Base-by-base conservation (phyloP, 176 grass and related monocot genomes). In the Cenchrus purpureus region DNA sequence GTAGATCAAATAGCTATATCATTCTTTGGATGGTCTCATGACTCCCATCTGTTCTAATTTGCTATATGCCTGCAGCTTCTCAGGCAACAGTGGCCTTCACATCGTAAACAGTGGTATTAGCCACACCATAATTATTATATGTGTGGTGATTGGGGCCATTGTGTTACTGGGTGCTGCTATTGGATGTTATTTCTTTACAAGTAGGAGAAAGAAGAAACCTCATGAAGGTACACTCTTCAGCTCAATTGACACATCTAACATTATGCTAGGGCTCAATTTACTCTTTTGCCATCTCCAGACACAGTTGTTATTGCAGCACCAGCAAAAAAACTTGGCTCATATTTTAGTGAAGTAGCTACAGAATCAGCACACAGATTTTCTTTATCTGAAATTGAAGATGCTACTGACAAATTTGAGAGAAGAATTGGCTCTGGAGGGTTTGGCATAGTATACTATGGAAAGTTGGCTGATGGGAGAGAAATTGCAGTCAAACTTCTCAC, bases 391-490 rank as follows among this genome's bases (percentile, higher is more conserved):
- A 99, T 99, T 79, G 97, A 99, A 94, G 78, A 71, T 81, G 97
- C 97, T 40, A 99, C 97, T 37, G 84, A 84, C 11, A 96, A 91
- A 12, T 96, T 96, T 62, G 86, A 89, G 68, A 98, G 74, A 74
- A 90, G 84, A 86, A 95, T 99, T 29, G 97, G 97, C 60, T 99
- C 93, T 32, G 97, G 93, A 69, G 93, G 97, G 2, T 99, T 96
- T 81, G 97, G 97, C 40, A 91, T 99, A 75, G 97, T 99, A 74
- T 99, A 99, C 85, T 99, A 99, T 16, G 97, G 97, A 63, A 96
- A 92, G 81, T 74, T 99, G 74, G 29, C 86, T 84, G 93, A 96
- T 79, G 97, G 91, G 74, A 94, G 89, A 84, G 97, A 99, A 70
- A 99, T 99, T 20, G 93, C 97, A 68, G 97, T 94, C 71, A 99